Evolutionary conservation across 1,284 basidiomycete species (phyloP).

Genomic region (Cutaneotrichosporon daszewskae): DNA sequence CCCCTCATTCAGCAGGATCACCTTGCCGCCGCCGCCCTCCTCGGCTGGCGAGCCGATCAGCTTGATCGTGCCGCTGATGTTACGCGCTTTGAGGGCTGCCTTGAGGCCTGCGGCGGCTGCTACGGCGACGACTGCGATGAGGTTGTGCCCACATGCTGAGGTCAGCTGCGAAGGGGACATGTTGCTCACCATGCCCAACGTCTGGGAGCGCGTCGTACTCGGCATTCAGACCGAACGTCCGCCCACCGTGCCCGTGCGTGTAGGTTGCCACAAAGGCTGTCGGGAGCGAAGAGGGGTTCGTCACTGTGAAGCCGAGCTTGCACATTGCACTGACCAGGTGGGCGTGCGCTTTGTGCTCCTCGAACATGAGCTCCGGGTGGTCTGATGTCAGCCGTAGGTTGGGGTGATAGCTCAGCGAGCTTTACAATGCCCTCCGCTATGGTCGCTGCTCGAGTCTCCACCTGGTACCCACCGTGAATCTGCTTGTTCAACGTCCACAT

Average conservation of each 20-base stretch:
- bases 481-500: constrained; percentile 60
- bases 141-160: constrained; percentile 60
- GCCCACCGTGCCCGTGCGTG: constrained; percentile 26
- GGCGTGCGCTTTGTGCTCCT: constrained; percentile 28
- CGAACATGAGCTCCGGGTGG: constrained; percentile 28
- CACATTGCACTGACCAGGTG: constrained; percentile 18
- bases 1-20: constrained; percentile 65
- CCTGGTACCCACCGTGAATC: constrained; percentile 52
- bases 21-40: constrained; percentile 75
- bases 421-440: too few species aligned
- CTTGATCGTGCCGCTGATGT: constrained; percentile 37
- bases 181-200: constrained; percentile 24
- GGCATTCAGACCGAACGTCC: constrained; percentile 31
- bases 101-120: constrained; percentile 41
- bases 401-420: background rate
- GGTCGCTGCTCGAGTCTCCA: too few species aligned
- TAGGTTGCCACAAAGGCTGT: constrained; percentile 30
- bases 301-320: constrained; percentile 24
- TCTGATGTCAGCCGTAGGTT: constrained; percentile 12
- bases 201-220: constrained; percentile 28
- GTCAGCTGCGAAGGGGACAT: background rate
- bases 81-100: constrained; percentile 30
- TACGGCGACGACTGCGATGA: constrained; percentile 45
- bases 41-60: constrained; percentile 56
- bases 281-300: constrained; percentile 20